Base-by-base conservation (phyloP, 495 filamentous ascomycete species). In the Penicillium goetzii region DNA sequence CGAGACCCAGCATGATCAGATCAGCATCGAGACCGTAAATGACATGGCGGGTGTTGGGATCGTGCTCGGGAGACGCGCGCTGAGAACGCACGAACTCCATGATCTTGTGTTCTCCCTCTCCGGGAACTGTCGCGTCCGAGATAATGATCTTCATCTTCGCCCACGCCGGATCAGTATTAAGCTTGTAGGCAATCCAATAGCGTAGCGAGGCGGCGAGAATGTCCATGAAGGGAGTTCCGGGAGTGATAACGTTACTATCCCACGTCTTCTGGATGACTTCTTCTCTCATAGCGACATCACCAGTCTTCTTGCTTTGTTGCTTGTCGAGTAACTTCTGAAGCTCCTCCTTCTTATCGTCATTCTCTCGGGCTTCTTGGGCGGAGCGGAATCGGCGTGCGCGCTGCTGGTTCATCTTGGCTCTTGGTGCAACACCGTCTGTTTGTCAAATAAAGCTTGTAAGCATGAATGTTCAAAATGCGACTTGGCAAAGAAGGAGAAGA, bases 31-130 rank as follows among this genome's bases (percentile, higher is more conserved):
- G 82, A 52, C 92, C 93, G 71, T 97, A 97, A 56, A 97, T 94
- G 59, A 97, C 95, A 79, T 98, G 96, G 51, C 89, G 89, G 15
- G 96, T 97, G 73, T 99, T 98, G 33, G 95, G 96, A 70, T 99
- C 89, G 73, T 99, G 93, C 57, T 93, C 88, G 1, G 93, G 91
- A 32, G 90, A 92, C 38, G 88, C 83, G 64, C 95, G 89, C 77
- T 99, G 96, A 26, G 94, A 97, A 67, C 95, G 88, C 64, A 99
- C 85, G 70, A 98, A 99, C 49, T 97, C 87, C 95, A 99, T 99
- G 66, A 99, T 97, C 80, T 99, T 99, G 76, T 99, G 95, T 74
- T 99, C 95, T 73, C 95, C 95, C 77, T 99, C 95, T 67, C 95
- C 95, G 40, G 95, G 95, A 21, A 99, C 95, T 0, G 93, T 96